Percentiles rank a stretch among this genome's conserved stretches.
phyloP scores from a whole-genome alignment of 2,329 filamentous ascomycete genomes.

The Sclerotinia nivalis region DNA sequence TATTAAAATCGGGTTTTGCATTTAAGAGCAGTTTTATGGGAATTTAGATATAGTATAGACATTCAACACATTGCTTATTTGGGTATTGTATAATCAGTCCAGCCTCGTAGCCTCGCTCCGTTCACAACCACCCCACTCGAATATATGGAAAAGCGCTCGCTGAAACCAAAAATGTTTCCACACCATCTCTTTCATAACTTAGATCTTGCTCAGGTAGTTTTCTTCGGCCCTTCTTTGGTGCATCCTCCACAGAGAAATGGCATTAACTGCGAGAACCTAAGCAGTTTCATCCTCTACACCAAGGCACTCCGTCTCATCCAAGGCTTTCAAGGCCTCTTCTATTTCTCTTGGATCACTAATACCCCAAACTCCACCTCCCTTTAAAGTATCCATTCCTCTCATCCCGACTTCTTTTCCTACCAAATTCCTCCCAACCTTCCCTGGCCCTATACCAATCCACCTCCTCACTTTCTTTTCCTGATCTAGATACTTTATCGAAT shows the following conservation, averaged over 20 bases:
- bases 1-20: background rate
- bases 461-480: constrained; percentile 77
- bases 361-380: constrained; percentile 90
- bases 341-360: constrained; percentile 79
- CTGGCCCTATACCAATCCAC: constrained; percentile 91
- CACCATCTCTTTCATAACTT: background rate
- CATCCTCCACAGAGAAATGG: background rate
- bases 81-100: constrained; percentile 7
- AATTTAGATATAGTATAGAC: background rate
- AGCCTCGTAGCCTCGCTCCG: constrained; percentile 29
- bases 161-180: background rate
- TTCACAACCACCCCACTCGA: background rate
- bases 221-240: background rate
- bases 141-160: background rate
- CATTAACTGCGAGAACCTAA: background rate
- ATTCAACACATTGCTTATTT: background rate
- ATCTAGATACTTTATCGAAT: constrained; percentile 86
- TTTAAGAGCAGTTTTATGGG: background rate
- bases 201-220: no score
- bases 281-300: constrained; percentile 36
- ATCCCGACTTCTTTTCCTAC: constrained; percentile 95
- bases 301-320: constrained; percentile 62
- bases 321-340: constrained; percentile 63
- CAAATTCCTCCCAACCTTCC: constrained; percentile 89
- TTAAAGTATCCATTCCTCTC: constrained; percentile 72